Percentiles rank a stretch among this genome's conserved stretches.
Conservation (phyloP, 2,329 filamentous ascomycete genomes). For the Madurella fahalii region DNA sequence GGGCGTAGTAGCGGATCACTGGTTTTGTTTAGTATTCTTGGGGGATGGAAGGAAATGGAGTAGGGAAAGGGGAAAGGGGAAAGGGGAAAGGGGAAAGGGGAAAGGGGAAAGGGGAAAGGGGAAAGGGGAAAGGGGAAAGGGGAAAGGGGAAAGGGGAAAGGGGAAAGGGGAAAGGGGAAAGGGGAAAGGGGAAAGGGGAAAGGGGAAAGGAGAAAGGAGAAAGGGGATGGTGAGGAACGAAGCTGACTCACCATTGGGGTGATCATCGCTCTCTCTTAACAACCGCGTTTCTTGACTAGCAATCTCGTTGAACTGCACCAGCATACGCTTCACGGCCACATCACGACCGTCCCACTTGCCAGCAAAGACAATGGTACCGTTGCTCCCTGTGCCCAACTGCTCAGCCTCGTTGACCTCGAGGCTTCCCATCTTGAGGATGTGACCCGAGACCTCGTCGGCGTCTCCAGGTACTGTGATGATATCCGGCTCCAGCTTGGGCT, state of each 20-base stretch:
- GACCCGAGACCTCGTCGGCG: constrained; percentile 56
- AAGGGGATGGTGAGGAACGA: neutral
- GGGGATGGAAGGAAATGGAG: too few relatives aligned
- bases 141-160: too few relatives aligned
- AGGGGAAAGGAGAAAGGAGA: too few relatives aligned
- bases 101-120: too few relatives aligned
- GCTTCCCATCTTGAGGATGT: constrained; percentile 58
- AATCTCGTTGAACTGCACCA: constrained; percentile 93
- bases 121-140: too few relatives aligned
- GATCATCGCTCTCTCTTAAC: constrained; percentile 88
- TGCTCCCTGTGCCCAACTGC: constrained; percentile 75
- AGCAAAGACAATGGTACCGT: constrained; percentile 93
- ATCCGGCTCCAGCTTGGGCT: constrained; percentile 55
- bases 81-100: too few relatives aligned
- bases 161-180: too few relatives aligned
- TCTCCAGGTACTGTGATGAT: constrained; percentile 55
- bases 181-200: too few relatives aligned
- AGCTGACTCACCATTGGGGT: constrained; percentile 65
- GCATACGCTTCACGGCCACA: constrained; percentile 94
- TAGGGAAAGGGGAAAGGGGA: too few relatives aligned
- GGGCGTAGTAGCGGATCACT: constrained; percentile 95
- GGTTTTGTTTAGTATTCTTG: constrained; percentile 12
- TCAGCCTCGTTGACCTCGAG: constrained; percentile 61
- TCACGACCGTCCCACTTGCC: constrained; percentile 91
- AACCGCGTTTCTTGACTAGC: constrained; percentile 90